These are phyloP conservation scores for Henckelia pumila DNA, from an alignment of 257 asterid genomes.

Conservation along the genomic window DNA sequence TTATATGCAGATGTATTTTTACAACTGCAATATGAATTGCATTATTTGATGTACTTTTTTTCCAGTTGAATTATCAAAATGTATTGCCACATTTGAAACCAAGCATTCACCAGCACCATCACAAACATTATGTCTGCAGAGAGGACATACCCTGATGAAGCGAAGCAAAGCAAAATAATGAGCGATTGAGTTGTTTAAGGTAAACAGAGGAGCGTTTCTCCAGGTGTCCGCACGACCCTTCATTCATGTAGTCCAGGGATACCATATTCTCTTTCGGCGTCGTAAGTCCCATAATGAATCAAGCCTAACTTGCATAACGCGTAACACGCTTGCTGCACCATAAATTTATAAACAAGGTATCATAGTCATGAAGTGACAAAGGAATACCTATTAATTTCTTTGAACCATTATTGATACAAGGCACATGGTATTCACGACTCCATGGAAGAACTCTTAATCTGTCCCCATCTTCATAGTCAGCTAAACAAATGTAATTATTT, in stretches of 20 bases:
- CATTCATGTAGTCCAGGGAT: background rate
- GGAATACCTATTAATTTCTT: conserved; percentile 72
- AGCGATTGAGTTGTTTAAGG: background rate
- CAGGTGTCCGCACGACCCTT: background rate
- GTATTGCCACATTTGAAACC: conserved; percentile 30
- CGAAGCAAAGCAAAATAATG: conserved; percentile 20
- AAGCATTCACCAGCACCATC: conserved; percentile 44
- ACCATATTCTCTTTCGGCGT: background rate
- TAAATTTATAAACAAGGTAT: too few relatives aligned
- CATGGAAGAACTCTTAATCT: conserved; percentile 76
- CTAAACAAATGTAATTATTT: conserved; percentile 73
- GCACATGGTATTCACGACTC: conserved; percentile 63
- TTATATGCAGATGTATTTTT: background rate
- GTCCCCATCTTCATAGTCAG: conserved; percentile 76
- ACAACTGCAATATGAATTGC: background rate
- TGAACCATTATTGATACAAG: conserved; percentile 82
- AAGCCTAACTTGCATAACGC: background rate
- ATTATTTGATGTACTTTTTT: background rate
- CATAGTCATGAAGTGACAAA: background rate
- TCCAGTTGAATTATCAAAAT: conserved; percentile 28
- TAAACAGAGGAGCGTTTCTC: background rate
- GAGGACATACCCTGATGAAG: conserved; percentile 68
- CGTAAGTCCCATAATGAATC: background rate
- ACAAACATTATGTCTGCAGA: conserved; percentile 70
- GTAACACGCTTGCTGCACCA: background rate